Evolutionary conservation across 805 yeast species (phyloP).

Genomic region (Metschnikowia cerradonensis): DNA sequence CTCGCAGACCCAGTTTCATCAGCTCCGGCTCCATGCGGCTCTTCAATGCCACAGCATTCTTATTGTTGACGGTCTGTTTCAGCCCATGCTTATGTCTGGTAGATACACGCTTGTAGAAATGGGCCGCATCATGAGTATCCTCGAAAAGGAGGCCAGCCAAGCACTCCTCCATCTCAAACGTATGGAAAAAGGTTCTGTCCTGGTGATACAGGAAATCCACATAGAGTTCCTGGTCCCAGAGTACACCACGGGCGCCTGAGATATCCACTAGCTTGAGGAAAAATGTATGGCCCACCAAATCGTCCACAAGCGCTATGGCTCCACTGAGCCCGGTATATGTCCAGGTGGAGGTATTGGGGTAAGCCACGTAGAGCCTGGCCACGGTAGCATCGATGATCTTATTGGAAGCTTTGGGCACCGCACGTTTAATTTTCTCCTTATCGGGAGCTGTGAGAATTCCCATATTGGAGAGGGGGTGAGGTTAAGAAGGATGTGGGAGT

Average conservation of each 20-base stretch:
- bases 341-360: slow-evolving; percentile 82
- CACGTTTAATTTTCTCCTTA: slow-evolving; percentile 85
- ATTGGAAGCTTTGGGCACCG: slow-evolving; percentile 81
- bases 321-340: slow-evolving; percentile 85
- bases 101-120: slow-evolving; percentile 73
- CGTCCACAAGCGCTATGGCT: slow-evolving; percentile 84
- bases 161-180: slow-evolving; percentile 91
- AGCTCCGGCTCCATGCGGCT: slow-evolving; percentile 31
- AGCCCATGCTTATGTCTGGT: slow-evolving; percentile 79
- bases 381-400: slow-evolving; percentile 88
- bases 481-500: neutral
- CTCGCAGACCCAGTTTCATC: slow-evolving; percentile 55
- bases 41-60: slow-evolving; percentile 80
- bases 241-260: slow-evolving; percentile 73
- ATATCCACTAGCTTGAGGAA: slow-evolving; percentile 88
- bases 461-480: slow-evolving; percentile 21
- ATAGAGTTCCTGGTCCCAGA: slow-evolving; percentile 97
- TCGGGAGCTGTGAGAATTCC: slow-evolving; percentile 48
- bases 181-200: slow-evolving; percentile 91
- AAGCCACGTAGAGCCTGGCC: slow-evolving; percentile 84
- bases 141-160: slow-evolving; percentile 83
- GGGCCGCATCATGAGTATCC: slow-evolving; percentile 82
- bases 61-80: slow-evolving; percentile 79
- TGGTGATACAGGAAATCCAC: slow-evolving; percentile 86
- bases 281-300: slow-evolving; percentile 89